Evolutionary conservation across 768 basidiomycete species (phyloP).

Genomic region (Leccinum imitatum): DNA sequence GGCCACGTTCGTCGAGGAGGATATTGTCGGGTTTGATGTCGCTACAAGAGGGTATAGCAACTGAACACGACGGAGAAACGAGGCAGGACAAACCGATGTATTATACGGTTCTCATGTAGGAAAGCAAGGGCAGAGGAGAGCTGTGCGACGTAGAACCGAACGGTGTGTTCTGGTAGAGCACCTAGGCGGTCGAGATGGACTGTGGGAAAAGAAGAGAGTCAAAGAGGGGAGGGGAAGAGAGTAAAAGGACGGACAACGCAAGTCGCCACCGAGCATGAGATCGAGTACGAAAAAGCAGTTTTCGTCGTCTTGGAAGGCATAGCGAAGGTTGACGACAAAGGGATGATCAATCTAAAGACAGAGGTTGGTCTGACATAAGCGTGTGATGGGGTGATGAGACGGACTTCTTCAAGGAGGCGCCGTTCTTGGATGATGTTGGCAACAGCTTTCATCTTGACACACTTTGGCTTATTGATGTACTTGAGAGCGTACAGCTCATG

Average conservation of each 20-base stretch:
- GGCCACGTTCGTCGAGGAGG: slow-evolving; percentile 90
- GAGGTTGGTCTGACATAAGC: neutral
- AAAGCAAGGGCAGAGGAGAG: slow-evolving; percentile 85
- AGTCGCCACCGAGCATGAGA: slow-evolving; percentile 94
- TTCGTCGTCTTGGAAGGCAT: slow-evolving; percentile 97
- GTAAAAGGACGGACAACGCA: slow-evolving; percentile 66
- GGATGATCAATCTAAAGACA: slow-evolving; percentile 84
- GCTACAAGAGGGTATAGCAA: slow-evolving; percentile 38
- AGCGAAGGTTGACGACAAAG: slow-evolving; percentile 91
- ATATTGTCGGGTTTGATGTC: slow-evolving; percentile 99
- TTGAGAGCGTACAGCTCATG: slow-evolving; percentile 95
- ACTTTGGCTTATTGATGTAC: slow-evolving; percentile 98
- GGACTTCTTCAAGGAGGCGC: slow-evolving; percentile 90
- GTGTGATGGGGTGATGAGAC: slow-evolving; percentile 10
- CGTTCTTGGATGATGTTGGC: slow-evolving; percentile 97
- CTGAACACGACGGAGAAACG: no score
- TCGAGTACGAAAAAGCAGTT: slow-evolving; percentile 99
- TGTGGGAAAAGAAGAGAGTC: slow-evolving; percentile 28
- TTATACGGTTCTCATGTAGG: slow-evolving; percentile 90
- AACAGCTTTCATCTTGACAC: slow-evolving; percentile 98
- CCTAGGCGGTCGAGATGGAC: slow-evolving; percentile 88
- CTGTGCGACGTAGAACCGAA: slow-evolving; percentile 89
- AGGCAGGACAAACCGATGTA: slow-evolving; percentile 77
- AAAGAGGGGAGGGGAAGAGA: neutral
- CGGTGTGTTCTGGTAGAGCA: slow-evolving; percentile 69